Conservation (phyloP, 495 filamentous ascomycete genomes). For the Darksidea phi region DNA sequence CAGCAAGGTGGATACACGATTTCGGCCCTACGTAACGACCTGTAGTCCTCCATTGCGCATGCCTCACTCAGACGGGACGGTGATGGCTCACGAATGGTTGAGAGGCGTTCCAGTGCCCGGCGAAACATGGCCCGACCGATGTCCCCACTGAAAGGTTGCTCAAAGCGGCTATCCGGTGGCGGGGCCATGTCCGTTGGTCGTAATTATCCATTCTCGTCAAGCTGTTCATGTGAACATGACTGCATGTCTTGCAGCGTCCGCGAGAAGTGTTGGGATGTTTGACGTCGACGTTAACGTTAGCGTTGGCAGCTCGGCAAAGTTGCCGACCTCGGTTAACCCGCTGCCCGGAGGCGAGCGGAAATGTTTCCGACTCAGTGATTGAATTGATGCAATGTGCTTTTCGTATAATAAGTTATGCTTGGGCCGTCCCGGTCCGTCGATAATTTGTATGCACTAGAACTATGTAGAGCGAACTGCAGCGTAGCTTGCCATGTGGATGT, state of each 20-base stretch:
- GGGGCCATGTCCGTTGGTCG: background rate
- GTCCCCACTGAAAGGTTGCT: background rate
- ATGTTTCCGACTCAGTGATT: too few species aligned
- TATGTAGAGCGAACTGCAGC: too few species aligned
- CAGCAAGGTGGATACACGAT: constrained; percentile 6
- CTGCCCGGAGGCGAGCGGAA: background rate
- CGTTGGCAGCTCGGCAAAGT: background rate
- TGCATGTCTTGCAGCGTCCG: too few species aligned
- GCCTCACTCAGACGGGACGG: background rate
- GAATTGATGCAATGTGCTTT: too few species aligned
- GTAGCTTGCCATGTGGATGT: too few species aligned
- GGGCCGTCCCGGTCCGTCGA: too few species aligned
- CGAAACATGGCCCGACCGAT: constrained; percentile 21
- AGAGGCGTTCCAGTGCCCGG: background rate
- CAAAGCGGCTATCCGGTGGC: background rate
- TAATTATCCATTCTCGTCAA: too few species aligned
- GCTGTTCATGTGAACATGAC: too few species aligned
- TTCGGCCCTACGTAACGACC: background rate
- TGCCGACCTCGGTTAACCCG: background rate
- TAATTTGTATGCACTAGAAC: too few species aligned
- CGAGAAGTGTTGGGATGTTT: too few species aligned
- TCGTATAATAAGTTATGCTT: too few species aligned
- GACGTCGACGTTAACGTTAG: too few species aligned
- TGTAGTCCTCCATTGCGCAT: background rate
- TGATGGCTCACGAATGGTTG: background rate